Conservation (phyloP, 257 asterid genomes). For the Solanum ahanhuiri region DNA sequence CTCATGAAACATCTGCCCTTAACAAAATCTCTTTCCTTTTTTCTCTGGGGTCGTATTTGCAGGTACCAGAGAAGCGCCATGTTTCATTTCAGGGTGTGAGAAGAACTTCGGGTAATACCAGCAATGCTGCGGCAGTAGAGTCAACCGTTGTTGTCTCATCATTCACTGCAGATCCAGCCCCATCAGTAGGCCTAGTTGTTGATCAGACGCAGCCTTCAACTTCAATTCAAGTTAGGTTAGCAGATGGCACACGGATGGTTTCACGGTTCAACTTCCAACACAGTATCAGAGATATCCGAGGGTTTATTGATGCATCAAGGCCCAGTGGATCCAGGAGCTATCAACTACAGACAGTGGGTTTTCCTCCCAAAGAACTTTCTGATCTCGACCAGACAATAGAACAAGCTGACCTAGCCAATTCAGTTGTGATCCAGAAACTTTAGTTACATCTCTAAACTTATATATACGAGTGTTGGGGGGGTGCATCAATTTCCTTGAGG, state of each 20-base stretch:
- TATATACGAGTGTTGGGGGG: not conserved
- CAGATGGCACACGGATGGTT: constrained; percentile 74
- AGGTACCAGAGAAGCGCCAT: constrained; percentile 28
- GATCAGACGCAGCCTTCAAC: constrained; percentile 51
- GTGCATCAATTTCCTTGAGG: not conserved
- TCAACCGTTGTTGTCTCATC: constrained; percentile 8
- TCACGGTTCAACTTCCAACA: constrained; percentile 66
- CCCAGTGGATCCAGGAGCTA: constrained; percentile 43
- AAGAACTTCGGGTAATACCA: constrained; percentile 25
- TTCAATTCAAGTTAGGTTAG: constrained; percentile 67
- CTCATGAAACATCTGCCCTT: not conserved
- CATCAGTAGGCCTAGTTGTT: constrained; percentile 41
- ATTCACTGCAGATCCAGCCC: constrained; percentile 31
- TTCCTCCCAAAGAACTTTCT: constrained; percentile 64
- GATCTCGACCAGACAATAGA: constrained; percentile 66
- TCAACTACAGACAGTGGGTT: constrained; percentile 70
- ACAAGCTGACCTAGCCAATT: constrained; percentile 64
- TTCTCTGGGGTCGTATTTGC: not conserved
- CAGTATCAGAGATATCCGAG: constrained; percentile 55
- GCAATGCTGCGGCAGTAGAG: constrained; percentile 10
- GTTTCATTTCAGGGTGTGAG: constrained; percentile 49
- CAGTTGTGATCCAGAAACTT: constrained; percentile 72
- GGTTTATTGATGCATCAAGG: constrained; percentile 65
- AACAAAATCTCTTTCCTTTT: not conserved
- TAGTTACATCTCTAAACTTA: not conserved